Base-by-base conservation (phyloP, 129 eudicot genomes). In the Pseudognaphalium luteoalbum region DNA sequence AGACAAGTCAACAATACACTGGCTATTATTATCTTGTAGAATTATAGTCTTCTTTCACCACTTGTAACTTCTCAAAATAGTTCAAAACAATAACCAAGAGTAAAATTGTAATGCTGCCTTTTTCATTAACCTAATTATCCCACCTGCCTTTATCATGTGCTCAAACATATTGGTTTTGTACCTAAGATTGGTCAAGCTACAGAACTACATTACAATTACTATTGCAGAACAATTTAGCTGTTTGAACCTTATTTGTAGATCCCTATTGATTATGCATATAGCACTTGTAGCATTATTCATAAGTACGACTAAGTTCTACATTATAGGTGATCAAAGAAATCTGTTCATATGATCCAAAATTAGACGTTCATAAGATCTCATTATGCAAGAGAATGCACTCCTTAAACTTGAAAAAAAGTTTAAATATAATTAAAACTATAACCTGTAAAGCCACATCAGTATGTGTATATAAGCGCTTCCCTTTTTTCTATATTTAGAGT, bases 401-500 rank as follows among this genome's bases (percentile, higher is more conserved):
- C 28, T 57, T 57, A 7, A 57, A 57, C 62, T 57, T 57, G 29
- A 57, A 8, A 57, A 57, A 57, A 57, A 19, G 19, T 19, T n/a
- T 4, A 57, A 57, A 57, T 57, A 57, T 57, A 7, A 21, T 57
- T 19, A 20, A 1, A 20, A 57, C 19, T 20, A 8, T 57, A 9
- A 6, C 19, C 29, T 57, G 11, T 19, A 57, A 57, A 57, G 62
- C 62, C 54, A 47, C n/a, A 3, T 14, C 54, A 47, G 54, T 5
- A 47, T 47, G 5, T 47, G 54, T 4, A 41, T 54, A 57, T 19
- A 57, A 20, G 19, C 29, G 11, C 1, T 19, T 57, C 62, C 10
- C 7, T 28, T 17, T 21, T 19, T 17, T 17, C 62, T 57, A 11
- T n/a, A 19, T 57, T 19, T 28, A 83, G 97, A 91, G 74, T 85